Base-by-base conservation (phyloP, 2,329 filamentous ascomycete species). In the Cucurbitaria berberidis region DNA sequence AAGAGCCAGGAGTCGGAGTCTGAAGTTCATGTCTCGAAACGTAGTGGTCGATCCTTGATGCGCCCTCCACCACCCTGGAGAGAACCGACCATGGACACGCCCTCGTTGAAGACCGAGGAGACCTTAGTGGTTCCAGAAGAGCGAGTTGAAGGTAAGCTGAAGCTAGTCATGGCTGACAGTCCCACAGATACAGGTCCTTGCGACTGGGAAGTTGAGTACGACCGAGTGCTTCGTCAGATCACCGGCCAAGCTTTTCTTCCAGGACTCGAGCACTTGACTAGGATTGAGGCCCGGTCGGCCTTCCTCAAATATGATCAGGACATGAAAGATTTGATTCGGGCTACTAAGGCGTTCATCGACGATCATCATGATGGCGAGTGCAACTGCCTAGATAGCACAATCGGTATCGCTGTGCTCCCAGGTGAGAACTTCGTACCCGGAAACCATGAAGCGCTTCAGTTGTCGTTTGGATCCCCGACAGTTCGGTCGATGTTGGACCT, bases 361-460 rank as follows among this genome's bases (percentile, higher is more conserved):
- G 49, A 55, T 18, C 35, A 40, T 13, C 26, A 29, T 7, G 35
- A 50, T 16, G 44, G 44, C 29, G 51, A 62, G 18, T 59, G 29
- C 21, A 36, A 30, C 1, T 54, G 41, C 16, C 29, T 49, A 4
- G 40, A 47, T 24, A 40, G 18, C 35, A 21, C 32, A 18, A 1
- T 24, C 22, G 24, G 11, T 44, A 1, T n/a, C 11, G 32, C 45
- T 41, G 19, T 54, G 13, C 30, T 59, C 1, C 50, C 50, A 10
- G 53, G 48, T 11, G 47, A 56, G 22, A 43, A 38, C 27, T 50
- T 29, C 18, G 18, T 34, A 21, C 48, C 24, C 22, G 13, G 40
- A 26, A 44, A 36, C 22, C 8, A 26, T 11, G 18, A 40, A 5
- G n/a, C 10, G 34, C 6, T 36, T 13, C 30, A n/a, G 10, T 21